phyloP scores from a whole-genome alignment of 164 flowering plant genomes.

The Saururus chinensis region DNA sequence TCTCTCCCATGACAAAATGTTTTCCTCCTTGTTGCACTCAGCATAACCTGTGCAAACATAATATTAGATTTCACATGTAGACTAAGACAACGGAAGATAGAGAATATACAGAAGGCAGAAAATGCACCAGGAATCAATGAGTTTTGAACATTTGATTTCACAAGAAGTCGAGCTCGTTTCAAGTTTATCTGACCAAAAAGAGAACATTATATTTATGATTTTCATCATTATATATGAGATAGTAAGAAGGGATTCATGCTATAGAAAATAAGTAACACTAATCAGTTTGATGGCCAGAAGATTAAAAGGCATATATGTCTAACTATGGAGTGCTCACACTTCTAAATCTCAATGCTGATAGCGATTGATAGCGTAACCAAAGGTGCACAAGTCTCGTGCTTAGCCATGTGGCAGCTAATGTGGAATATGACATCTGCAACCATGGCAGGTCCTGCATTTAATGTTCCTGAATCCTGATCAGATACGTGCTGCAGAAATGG shows the following conservation, averaged over 20 bases:
- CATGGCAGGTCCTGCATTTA: conserved; percentile 61
- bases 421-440: conserved; percentile 44
- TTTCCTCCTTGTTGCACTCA: conserved; percentile 74
- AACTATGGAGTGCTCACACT: conserved; percentile 35
- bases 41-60: conserved; percentile 39
- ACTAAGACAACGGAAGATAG: neutral
- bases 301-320: neutral
- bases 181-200: conserved; percentile 58
- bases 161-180: conserved; percentile 85
- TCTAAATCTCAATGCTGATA: conserved; percentile 61
- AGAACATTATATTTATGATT: neutral
- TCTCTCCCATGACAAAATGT: conserved; percentile 60
- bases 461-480: neutral
- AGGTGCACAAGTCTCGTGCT: conserved; percentile 74
- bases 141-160: conserved; percentile 45
- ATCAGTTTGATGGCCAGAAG: neutral
- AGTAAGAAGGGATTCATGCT: neutral
- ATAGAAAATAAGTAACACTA: neutral
- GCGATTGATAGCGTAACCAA: conserved; percentile 81
- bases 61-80: neutral
- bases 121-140: conserved; percentile 53
- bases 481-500: neutral
- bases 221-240: neutral
- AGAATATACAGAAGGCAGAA: neutral
- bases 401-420: conserved; percentile 48